These are phyloP conservation scores for Podaxis carcinomalis DNA, from an alignment of 768 basidiomycete genomes.

Conservation along the genomic window DNA sequence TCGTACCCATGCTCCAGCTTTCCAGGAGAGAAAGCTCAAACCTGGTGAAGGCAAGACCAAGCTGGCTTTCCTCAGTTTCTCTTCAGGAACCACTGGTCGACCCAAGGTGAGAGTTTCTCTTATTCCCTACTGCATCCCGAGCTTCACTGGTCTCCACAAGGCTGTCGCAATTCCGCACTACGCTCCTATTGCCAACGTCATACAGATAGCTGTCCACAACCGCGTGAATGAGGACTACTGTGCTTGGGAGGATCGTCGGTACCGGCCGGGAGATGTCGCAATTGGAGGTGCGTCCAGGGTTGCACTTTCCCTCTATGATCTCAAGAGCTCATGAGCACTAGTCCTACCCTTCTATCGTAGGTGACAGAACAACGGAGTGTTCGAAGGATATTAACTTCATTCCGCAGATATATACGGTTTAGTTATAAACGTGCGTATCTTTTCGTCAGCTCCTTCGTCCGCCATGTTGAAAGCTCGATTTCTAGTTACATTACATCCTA, in stretches of 20 bases:
- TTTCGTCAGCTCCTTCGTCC: neutral
- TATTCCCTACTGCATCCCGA: neutral
- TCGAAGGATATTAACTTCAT: neutral
- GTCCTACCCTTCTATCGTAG: constrained; percentile 62
- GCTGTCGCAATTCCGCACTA: constrained; percentile 61
- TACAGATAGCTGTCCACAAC: constrained; percentile 54
- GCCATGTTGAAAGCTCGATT: neutral
- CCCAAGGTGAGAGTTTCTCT: constrained; percentile 47
- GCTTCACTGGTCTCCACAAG: constrained; percentile 21
- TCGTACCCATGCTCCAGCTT: constrained; percentile 29
- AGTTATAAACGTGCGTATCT: constrained; percentile 45
- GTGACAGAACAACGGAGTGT: constrained; percentile 15
- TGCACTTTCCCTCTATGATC: neutral
- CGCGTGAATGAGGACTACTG: constrained; percentile 42
- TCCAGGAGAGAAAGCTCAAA: constrained; percentile 44
- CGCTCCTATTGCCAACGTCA: constrained; percentile 55
- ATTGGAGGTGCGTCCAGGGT: constrained; percentile 41
- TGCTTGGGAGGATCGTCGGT: constrained; percentile 44
- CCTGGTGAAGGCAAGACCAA: constrained; percentile 66
- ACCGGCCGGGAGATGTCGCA: constrained; percentile 56
- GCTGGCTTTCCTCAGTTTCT: constrained; percentile 68
- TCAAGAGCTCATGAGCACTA: constrained; percentile 17
- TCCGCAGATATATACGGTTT: constrained; percentile 60
- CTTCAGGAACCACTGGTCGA: constrained; percentile 69
- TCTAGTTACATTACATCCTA: constrained; percentile 51